Evolutionary conservation across 805 yeast species (phyloP).

Genomic region (Groenewaldozyma salmanticensis): DNA sequence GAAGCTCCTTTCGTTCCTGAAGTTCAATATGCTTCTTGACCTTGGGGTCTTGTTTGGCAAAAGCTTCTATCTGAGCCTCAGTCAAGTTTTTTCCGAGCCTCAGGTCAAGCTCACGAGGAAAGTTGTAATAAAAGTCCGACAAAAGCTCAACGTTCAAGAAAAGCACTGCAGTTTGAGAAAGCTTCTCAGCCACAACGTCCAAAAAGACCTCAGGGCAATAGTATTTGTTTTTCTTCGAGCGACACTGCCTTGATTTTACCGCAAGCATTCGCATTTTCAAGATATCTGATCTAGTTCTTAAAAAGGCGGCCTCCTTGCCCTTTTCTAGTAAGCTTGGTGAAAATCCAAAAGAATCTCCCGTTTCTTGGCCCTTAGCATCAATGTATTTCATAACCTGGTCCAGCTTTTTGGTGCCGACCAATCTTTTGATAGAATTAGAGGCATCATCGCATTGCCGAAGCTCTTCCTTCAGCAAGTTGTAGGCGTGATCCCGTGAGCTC

Average conservation of each 20-base stretch:
- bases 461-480: slow-evolving; percentile 69
- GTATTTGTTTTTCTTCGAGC: slow-evolving; percentile 67
- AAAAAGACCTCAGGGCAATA: slow-evolving; percentile 92
- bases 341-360: slow-evolving; percentile 59
- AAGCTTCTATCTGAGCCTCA: slow-evolving; percentile 69
- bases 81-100: slow-evolving; percentile 55
- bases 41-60: slow-evolving; percentile 93
- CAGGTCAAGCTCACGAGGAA: slow-evolving; percentile 85
- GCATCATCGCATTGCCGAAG: slow-evolving; percentile 68
- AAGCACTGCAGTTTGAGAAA: slow-evolving; percentile 86
- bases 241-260: slow-evolving; percentile 67
- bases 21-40: slow-evolving; percentile 83
- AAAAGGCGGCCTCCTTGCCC: slow-evolving; percentile 78
- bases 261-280: slow-evolving; percentile 68
- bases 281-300: slow-evolving; percentile 62
- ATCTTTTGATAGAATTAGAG: slow-evolving; percentile 46
- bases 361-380: slow-evolving; percentile 20
- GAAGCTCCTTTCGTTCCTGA: slow-evolving; percentile 83
- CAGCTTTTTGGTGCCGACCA: slow-evolving; percentile 77
- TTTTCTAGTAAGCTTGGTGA: slow-evolving; percentile 61
- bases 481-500: slow-evolving; percentile 68
- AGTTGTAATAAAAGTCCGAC: slow-evolving; percentile 91
- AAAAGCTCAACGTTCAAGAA: slow-evolving; percentile 88
- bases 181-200: slow-evolving; percentile 84
- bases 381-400: slow-evolving; percentile 69